Evolutionary conservation across 83 land plant species (phyloP).

Genomic region (Thuja plicata): DNA sequence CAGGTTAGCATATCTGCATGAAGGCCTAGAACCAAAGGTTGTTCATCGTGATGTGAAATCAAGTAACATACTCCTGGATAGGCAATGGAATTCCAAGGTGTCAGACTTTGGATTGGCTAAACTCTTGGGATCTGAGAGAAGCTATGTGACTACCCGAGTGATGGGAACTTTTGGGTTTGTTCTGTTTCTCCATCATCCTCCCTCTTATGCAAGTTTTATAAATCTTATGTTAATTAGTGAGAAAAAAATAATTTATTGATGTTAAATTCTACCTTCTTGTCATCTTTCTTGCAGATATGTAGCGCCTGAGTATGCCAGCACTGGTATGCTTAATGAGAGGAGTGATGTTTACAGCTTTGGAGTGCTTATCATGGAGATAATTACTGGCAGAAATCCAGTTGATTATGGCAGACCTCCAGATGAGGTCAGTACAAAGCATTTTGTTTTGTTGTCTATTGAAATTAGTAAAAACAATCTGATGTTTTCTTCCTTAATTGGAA

Average conservation of each 20-base stretch:
- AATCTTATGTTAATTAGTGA: neutral
- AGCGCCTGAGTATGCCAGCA: conserved; percentile 79
- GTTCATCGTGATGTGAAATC: conserved; percentile 76
- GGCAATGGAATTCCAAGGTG: conserved; percentile 69
- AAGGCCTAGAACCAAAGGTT: conserved; percentile 80
- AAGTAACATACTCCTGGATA: conserved; percentile 68
- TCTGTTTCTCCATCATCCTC: neutral
- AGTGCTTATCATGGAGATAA: conserved; percentile 71
- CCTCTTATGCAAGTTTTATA: neutral
- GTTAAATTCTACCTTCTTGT: neutral
- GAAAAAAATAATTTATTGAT: neutral
- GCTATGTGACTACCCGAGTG: conserved; percentile 71
- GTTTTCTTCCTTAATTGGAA: neutral
- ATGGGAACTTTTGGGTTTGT: conserved; percentile 84
- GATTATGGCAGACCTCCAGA: conserved; percentile 62
- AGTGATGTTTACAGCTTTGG: conserved; percentile 84
- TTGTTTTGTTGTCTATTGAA: neutral
- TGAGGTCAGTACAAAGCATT: conserved; percentile 40
- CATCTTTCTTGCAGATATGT: conserved; percentile 47
- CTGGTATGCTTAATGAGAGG: conserved; percentile 77
- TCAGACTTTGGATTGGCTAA: conserved; percentile 85
- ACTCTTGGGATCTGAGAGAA: conserved; percentile 63
- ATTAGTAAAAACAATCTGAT: neutral
- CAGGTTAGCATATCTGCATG: conserved; percentile 70
- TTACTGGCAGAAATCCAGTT: conserved; percentile 72